Evolutionary conservation across 2,329 filamentous ascomycete genomes (phyloP).

Genomic region (Talaromyces funiculosus): DNA sequence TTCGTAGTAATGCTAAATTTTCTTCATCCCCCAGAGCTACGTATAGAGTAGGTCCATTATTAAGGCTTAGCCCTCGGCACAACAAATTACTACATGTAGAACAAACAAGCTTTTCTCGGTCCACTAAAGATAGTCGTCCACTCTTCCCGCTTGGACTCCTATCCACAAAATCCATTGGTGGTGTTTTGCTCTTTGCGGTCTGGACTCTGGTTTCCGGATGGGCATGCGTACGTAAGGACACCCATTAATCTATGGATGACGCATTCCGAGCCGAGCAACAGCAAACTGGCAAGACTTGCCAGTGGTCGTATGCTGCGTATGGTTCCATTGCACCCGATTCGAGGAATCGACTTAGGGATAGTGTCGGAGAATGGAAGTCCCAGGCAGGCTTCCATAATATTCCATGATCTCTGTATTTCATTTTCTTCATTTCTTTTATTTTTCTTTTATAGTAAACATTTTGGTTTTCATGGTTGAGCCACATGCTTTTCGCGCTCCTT

Average conservation of each 20-base stretch:
- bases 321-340: neutral
- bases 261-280: neutral
- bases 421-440: neutral
- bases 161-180: conserved; percentile 2
- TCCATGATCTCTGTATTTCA: neutral
- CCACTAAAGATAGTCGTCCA: neutral
- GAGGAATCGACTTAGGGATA: neutral
- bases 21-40: no score
- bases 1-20: no score
- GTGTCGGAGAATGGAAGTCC: neutral
- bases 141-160: neutral
- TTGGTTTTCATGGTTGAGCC: neutral
- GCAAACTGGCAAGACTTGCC: neutral
- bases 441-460: neutral
- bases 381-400: neutral
- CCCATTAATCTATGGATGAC: neutral
- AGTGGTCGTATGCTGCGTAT: neutral
- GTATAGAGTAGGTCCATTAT: neutral
- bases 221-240: neutral
- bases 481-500: neutral
- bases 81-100: neutral
- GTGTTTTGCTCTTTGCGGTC: neutral
- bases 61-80: neutral
- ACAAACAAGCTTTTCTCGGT: conserved; percentile 7
- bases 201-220: neutral